Percentiles rank a stretch among this genome's conserved stretches.
Conservation (phyloP, 2,329 filamentous ascomycete species). For the Paraphoma chrysanthemicola region DNA sequence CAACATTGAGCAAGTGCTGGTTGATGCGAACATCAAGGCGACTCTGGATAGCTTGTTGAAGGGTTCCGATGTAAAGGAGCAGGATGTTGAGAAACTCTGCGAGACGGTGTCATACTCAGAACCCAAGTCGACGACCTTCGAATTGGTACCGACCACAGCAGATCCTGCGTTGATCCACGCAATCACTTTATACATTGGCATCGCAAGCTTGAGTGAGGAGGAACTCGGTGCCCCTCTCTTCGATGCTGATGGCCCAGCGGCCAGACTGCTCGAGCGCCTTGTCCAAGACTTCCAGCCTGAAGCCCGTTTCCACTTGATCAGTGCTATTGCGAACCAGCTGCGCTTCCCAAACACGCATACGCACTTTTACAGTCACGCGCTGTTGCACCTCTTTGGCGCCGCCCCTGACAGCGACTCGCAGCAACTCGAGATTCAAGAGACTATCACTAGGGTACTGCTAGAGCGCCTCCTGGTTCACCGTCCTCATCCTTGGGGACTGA, state of each 20-base stretch:
- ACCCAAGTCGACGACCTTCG: conserved; percentile 67
- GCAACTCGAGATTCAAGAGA: conserved; percentile 83
- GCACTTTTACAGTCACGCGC: conserved; percentile 86
- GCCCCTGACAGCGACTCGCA: conserved; percentile 61
- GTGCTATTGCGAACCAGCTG: conserved; percentile 87
- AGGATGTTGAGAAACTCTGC: conserved; percentile 77
- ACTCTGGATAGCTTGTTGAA: conserved; percentile 60
- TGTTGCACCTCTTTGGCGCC: conserved; percentile 79
- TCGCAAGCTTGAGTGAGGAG: conserved; percentile 70
- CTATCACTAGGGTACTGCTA: conserved; percentile 85
- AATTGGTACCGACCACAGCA: conserved; percentile 70
- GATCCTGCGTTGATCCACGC: conserved; percentile 78
- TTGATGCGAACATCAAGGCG: conserved; percentile 60
- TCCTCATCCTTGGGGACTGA: conserved; percentile 94
- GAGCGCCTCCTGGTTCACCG: conserved; percentile 88
- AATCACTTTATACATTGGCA: conserved; percentile 81
- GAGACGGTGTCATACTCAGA: conserved; percentile 71
- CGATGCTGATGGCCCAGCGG: conserved; percentile 69
- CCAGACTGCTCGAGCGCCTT: conserved; percentile 76
- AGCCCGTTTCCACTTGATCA: conserved; percentile 82
- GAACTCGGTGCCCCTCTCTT: conserved; percentile 69
- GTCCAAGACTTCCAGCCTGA: conserved; percentile 77
- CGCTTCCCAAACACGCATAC: conserved; percentile 90
- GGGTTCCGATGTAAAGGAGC: conserved; percentile 67
- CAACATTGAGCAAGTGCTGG: conserved; percentile 63